Evolutionary conservation across 192 early-diverging fungal genomes (phyloP), one percentile per base, ranked within the genome.

Genomic region (Entrophospora sp.): DNA sequence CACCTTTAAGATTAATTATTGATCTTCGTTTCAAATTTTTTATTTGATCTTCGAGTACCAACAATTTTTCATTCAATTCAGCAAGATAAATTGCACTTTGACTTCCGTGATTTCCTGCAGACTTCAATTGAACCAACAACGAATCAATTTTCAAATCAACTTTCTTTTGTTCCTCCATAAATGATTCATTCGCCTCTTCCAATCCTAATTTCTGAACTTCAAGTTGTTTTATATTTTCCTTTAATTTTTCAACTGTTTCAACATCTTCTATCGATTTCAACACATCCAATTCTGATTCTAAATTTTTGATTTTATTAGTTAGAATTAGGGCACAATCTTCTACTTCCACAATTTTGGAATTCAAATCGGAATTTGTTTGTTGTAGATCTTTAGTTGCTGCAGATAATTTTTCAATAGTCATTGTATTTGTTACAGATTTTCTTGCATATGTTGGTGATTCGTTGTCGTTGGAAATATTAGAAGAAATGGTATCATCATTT

Each of bases 281-380:
- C 10, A 31, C 20, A 37, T 28, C 6, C 4, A 65, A 14, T 43
- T 66, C 64, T 10, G 5, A 53, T 30, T 66, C 64, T 24, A 66
- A 55, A 27, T 9, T 38, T 53, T 55, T 66, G 14, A 42, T 16
- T 42, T 66, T 66, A 14, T 66, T 36, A 55, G 5, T 64, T 49
- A 64, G 10, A 1, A 24, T 27, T 20, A 5, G 34, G 13, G 45
- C 27, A 18, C 35, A 16, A 16, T 64, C 22, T 35, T 66, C 64
- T 22, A 49, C 34, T 43, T 66, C 36, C 4, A 24, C 10, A n/a
- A 66, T 66, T 13, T 53, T 53, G 8, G 35, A n/a, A 24, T 46
- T 66, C 49, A 66, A 20, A 1, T n/a, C 24, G n/a, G 40, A 22
- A 51, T 66, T 66, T 5, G 64, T 66, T 13, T 66, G 48, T 28